Evolutionary conservation across 306 rosid species (phyloP), one percentile per base, ranked within the genome.

Genomic region (Senna siamea): DNA sequence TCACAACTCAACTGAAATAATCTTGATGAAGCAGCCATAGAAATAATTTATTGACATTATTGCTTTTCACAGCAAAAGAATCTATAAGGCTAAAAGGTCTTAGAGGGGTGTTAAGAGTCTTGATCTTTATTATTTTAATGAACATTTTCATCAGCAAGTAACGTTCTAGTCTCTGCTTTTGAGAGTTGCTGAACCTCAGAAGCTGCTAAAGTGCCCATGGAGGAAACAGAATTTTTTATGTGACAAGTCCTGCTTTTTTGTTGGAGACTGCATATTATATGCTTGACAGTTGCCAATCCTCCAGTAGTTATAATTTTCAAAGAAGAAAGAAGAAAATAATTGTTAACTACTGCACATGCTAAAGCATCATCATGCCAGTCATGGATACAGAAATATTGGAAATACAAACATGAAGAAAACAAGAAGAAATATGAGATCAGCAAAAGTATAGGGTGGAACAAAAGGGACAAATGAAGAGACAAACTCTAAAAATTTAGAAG

Each of bases 11-110:
- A 34, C 44, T 5, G 32, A 8, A 17, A 60, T 15, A 60, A 32
- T 28, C 46, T 15, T 2, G 44, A 10, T n/a, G 37, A 1, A 18
- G 23, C 66, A 60, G 20, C 65, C 13, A 3, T 40, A 30, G 11
- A 26, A 55, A 10, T 23, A 23, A 55, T 26, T 17, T n/a, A 18
- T 38, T 18, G 50, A 62, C 15, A 62, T 62, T 38, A 23, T 62
- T 37, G 50, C 68, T 62, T 37, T 37, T 37, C 22, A 17, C 48
- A 62, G n/a, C n/a, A 62, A 37, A 62, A 62, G n/a, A 34, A 60
- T n/a, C 67, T 26, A 35, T 11, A n/a, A 17, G 15, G 15, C 66
- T 35, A 55, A 26, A 26, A 11, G 35, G 37, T 9, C 7, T 11
- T 13, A 4, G 61, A 1, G 30, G 30, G 8, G 61, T 8, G 35